Evolutionary conservation across 306 rosid genomes (phyloP).

Genomic region (Carpinus viminea): DNA sequence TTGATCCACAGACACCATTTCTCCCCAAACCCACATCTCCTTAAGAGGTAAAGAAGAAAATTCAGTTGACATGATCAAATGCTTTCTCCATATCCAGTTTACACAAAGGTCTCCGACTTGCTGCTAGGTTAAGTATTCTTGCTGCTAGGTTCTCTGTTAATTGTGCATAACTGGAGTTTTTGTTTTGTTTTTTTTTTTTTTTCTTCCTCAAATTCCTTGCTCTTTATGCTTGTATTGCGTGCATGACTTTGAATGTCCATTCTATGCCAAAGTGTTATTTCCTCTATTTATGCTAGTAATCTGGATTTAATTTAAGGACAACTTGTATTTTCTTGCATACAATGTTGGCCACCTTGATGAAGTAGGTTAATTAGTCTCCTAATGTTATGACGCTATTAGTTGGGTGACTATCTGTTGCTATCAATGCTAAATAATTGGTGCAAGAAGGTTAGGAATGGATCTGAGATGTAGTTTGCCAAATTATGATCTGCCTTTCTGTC

Average conservation of each 20-base stretch:
- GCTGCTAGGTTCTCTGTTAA: slow-evolving; percentile 1
- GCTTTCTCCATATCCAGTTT: too few relatives aligned
- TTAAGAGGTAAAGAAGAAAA: too few relatives aligned
- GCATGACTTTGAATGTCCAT: not conserved
- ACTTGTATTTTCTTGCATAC: not conserved
- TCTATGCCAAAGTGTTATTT: not conserved
- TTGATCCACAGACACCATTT: too few relatives aligned
- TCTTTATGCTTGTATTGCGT: not conserved
- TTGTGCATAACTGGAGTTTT: not conserved
- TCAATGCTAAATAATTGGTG: not conserved
- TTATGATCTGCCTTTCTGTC: not conserved
- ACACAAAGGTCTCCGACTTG: too few relatives aligned
- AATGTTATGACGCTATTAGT: not conserved
- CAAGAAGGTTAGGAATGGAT: not conserved
- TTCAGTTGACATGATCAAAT: too few relatives aligned
- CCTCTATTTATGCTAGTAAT: not conserved
- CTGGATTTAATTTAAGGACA: not conserved
- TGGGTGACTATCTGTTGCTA: not conserved
- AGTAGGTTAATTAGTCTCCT: not conserved
- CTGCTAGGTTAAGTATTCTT: not conserved
- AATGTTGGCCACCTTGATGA: not conserved
- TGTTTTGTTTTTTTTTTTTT: not conserved
- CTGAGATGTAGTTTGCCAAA: not conserved
- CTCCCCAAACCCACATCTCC: too few relatives aligned
- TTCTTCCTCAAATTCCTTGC: not conserved